Evolutionary conservation across 805 yeast genomes (phyloP).

Genomic region (Isabelozyma heimii): DNA sequence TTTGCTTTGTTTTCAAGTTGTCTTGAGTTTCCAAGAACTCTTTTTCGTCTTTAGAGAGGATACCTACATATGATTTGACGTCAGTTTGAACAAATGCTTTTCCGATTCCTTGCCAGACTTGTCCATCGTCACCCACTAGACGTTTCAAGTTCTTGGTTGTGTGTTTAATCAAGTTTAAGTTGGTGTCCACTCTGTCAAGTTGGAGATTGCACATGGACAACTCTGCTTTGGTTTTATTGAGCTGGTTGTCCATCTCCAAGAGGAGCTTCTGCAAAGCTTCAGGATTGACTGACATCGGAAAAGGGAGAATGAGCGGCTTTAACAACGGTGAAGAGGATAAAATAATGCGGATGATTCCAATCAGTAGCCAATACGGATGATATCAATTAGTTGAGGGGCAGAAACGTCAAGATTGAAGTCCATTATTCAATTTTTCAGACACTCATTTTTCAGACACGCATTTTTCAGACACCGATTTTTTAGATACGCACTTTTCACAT

Average conservation of each 20-base stretch:
- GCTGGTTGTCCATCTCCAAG: constrained; percentile 65
- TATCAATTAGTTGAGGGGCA: no score
- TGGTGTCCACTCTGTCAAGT: constrained; percentile 46
- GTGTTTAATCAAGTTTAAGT: constrained; percentile 50
- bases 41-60: constrained; percentile 50
- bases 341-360: no score
- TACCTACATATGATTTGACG: constrained; percentile 44
- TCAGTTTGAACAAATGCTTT: constrained; percentile 59
- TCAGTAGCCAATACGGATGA: no score
- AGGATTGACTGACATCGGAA: constrained; percentile 41
- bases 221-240: constrained; percentile 58
- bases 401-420: no score
- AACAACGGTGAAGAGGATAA: no score
- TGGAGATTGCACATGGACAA: constrained; percentile 54
- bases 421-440: no score
- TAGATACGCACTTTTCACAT: no score
- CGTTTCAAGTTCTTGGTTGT: constrained; percentile 55
- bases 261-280: constrained; percentile 53
- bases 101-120: constrained; percentile 87
- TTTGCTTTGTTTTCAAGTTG: constrained; percentile 63
- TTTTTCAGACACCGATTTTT: no score
- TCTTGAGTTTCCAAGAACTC: constrained; percentile 57
- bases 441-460: no score
- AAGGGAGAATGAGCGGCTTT: background rate
- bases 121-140: constrained; percentile 38